These are phyloP conservation scores for Candida khao-thaluensis DNA, from an alignment of 805 yeast genomes.

Conservation along the genomic window DNA sequence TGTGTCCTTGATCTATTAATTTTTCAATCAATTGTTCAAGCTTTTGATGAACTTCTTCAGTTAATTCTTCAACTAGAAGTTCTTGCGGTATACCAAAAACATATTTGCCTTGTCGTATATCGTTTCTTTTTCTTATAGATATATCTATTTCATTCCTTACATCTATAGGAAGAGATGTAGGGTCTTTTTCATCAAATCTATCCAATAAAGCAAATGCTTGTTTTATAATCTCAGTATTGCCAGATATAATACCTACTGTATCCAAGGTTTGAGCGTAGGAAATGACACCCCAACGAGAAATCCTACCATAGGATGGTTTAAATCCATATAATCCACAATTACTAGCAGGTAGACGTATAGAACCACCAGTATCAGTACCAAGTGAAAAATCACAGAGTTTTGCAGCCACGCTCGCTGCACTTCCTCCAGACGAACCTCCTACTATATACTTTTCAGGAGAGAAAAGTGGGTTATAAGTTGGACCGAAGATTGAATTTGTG, in stretches of 20 bases:
- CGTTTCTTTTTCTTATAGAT: slow-evolving; percentile 7
- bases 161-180: slow-evolving; percentile 55
- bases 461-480: slow-evolving; percentile 53
- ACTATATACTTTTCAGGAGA: slow-evolving; percentile 33
- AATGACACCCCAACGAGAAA: slow-evolving; percentile 89
- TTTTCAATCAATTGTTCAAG: slow-evolving; percentile 48
- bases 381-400: slow-evolving; percentile 69
- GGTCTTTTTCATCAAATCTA: slow-evolving; percentile 69
- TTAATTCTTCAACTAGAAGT: slow-evolving; percentile 55
- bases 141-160: slow-evolving; percentile 29
- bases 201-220: slow-evolving; percentile 58
- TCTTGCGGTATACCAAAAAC: slow-evolving; percentile 76
- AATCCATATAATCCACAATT: slow-evolving; percentile 82
- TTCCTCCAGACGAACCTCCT: slow-evolving; percentile 97
- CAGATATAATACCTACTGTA: slow-evolving; percentile 82
- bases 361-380: slow-evolving; percentile 98
- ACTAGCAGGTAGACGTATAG: slow-evolving; percentile 89
- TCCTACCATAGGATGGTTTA: slow-evolving; percentile 90
- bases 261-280: slow-evolving; percentile 94
- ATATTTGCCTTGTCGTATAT: slow-evolving; percentile 22
- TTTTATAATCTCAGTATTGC: slow-evolving; percentile 42
- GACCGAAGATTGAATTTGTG: slow-evolving; percentile 54
- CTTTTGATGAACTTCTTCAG: slow-evolving; percentile 41
- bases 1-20: slow-evolving; percentile 49
- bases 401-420: slow-evolving; percentile 88